Evolutionary conservation across 768 basidiomycete species (phyloP).

Genomic region (Kwoniella botswanensis): DNA sequence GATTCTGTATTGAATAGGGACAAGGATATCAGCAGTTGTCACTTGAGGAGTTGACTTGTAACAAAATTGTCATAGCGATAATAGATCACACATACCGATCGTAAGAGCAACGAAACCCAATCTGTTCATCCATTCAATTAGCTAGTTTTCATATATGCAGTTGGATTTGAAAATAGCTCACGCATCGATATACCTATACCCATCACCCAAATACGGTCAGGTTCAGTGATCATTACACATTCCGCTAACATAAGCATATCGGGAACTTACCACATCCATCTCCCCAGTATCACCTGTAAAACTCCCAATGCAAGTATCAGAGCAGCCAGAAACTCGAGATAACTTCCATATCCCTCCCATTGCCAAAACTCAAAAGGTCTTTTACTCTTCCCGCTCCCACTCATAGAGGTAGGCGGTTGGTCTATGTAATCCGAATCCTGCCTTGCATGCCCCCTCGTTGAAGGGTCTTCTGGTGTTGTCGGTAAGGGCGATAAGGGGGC

Average conservation of each 20-base stretch:
- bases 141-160: conserved; percentile 7
- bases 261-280: conserved; percentile 50
- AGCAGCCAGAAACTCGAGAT: conserved; percentile 56
- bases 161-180: conserved; percentile 19
- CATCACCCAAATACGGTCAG: background rate
- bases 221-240: too few species aligned
- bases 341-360: conserved; percentile 53
- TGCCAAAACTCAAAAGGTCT: conserved; percentile 56
- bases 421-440: conserved; percentile 24
- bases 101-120: conserved; percentile 51
- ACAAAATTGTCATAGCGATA: background rate
- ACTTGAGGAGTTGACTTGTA: too few species aligned
- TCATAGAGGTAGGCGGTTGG: conserved; percentile 9
- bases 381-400: conserved; percentile 6
- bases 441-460: conserved; percentile 11
- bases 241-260: background rate
- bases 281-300: conserved; percentile 48
- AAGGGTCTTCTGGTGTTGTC: conserved; percentile 2
- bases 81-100: conserved; percentile 36
- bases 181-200: conserved; percentile 54
- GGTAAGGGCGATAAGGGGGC: conserved; percentile 45
- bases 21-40: too few species aligned
- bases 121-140: conserved; percentile 10
- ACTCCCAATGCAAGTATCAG: conserved; percentile 52
- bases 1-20: conserved; percentile 40